A percentile compares a stretch with the other conserved stretches of the same genome.
Evolutionary conservation across 139 green algal species (phyloP).

Genomic region (Tetraselmis striata): DNA sequence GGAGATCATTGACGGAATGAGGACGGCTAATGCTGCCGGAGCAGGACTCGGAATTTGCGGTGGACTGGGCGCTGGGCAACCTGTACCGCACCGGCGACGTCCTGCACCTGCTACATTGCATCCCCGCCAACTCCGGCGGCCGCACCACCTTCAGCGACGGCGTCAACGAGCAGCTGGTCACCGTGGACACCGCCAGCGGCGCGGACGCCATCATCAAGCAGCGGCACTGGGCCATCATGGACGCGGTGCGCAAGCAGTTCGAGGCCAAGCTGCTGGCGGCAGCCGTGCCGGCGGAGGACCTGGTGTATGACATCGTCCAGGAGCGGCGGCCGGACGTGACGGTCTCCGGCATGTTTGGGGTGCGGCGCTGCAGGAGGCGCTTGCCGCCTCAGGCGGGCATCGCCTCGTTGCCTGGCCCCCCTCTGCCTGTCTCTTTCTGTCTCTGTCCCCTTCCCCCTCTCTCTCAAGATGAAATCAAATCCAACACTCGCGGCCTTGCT

Average conservation of each 20-base stretch:
- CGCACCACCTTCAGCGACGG: neutral
- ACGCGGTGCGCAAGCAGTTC: neutral
- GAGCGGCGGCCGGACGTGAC: neutral
- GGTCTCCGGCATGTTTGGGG: neutral
- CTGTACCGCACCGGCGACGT: neutral
- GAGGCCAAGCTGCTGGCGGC: neutral
- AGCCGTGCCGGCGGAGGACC: neutral
- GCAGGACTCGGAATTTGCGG: neutral
- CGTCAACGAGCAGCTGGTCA: neutral
- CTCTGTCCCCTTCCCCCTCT: no score
- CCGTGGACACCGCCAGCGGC: neutral
- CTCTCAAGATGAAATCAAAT: no score
- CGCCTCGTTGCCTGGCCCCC: no score
- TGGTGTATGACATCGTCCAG: neutral
- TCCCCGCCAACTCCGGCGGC: neutral
- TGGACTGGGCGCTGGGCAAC: neutral
- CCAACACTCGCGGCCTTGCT: no score
- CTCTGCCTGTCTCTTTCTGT: no score
- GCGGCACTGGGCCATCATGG: neutral
- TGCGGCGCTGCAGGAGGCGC: no score
- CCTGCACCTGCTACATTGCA: neutral
- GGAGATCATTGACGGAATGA: no score
- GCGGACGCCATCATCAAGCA: neutral
- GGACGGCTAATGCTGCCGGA: no score
- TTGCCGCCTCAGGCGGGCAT: no score